Conservation (phyloP, 441 rosid species). For the Dalechampia spathulata region DNA sequence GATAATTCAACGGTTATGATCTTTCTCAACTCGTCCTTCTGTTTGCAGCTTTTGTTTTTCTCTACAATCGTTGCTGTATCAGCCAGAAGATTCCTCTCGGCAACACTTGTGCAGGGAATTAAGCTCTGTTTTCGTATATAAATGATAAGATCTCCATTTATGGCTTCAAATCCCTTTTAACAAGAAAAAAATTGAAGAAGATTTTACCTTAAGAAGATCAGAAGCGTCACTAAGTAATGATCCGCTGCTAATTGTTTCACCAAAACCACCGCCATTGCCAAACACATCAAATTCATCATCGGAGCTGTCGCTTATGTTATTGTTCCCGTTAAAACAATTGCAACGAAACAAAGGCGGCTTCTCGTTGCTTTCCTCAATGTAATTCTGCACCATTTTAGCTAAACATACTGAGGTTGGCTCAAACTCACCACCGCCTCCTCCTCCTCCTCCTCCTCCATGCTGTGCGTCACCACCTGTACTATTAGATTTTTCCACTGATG, state of each 20-base stretch:
- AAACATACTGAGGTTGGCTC: constrained; percentile 86
- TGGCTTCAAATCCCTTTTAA: no score
- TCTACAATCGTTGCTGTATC: constrained; percentile 66
- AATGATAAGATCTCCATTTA: no score
- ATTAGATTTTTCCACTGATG: constrained; percentile 45
- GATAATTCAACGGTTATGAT: constrained; percentile 51
- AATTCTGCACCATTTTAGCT: constrained; percentile 82
- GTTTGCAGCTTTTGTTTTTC: constrained; percentile 51
- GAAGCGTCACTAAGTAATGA: constrained; percentile 41
- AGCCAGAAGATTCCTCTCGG: constrained; percentile 66
- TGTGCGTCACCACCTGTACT: constrained; percentile 25
- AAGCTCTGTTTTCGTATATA: constrained; percentile 69
- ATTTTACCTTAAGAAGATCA: constrained; percentile 64
- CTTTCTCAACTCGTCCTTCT: constrained; percentile 56
- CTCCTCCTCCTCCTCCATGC: constrained; percentile 26
- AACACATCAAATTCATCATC: constrained; percentile 69
- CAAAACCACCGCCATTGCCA: constrained; percentile 33
- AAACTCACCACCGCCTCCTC: constrained; percentile 43
- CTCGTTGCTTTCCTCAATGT: constrained; percentile 77
- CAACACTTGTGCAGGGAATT: constrained; percentile 57
- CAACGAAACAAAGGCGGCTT: constrained; percentile 46
- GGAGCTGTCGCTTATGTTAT: constrained; percentile 68
- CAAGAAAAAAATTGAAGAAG: no score
- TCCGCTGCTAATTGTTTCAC: constrained; percentile 38
- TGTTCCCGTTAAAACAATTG: constrained; percentile 81